Base-by-base conservation (phyloP, 2,329 filamentous ascomycete species). In the Botrytis hyacinthi region DNA sequence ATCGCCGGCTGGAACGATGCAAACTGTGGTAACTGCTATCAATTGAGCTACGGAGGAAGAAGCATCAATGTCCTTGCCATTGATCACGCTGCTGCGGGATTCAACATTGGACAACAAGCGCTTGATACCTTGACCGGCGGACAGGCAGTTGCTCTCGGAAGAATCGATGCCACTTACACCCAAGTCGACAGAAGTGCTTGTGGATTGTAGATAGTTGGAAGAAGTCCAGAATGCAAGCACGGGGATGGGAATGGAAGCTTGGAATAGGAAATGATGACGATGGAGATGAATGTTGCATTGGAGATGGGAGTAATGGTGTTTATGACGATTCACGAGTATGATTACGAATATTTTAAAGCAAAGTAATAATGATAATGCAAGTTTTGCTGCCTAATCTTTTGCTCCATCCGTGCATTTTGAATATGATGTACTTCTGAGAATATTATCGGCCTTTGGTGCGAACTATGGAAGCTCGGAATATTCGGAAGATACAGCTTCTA, bases 11-110 rank as follows among this genome's bases (percentile, higher is more conserved):
- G 87, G 87, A 88, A 89, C 84, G 80, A 77, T 16, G 74, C 75
- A n/a, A 78, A 84, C 81, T 91, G 89, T 82, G 89, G 89, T 68
- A 85, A 84, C 44, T 91, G 89, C 84, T 91, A 86, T 84, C 78
- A 82, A 74, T 83, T 90, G 73, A 84, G 82, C 22, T 90, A 86
- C 81, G 82, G 85, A 59, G 85, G 85, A 75, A 83, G 81, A 73
- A 85, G 81, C 72, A 84, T 90, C 82, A 84, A 86, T 80, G 81
- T 91, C 60, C 82, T 89, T 14, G 88, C 86, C 73, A 83, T 91
- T 73, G 89, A 91, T 81, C 84, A 85, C 76, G 82, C 86, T 42
- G 82, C 35, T 22, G 73, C 74, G 6, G 86, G 86, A 60, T 87
- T 88, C 83, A 90, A 89, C 82, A 84, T 91, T 75, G 88, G 83